These are phyloP conservation scores for Pseudogymnoascus sp. DNA, from an alignment of 2,329 filamentous ascomycete genomes.

Conservation along the genomic window DNA sequence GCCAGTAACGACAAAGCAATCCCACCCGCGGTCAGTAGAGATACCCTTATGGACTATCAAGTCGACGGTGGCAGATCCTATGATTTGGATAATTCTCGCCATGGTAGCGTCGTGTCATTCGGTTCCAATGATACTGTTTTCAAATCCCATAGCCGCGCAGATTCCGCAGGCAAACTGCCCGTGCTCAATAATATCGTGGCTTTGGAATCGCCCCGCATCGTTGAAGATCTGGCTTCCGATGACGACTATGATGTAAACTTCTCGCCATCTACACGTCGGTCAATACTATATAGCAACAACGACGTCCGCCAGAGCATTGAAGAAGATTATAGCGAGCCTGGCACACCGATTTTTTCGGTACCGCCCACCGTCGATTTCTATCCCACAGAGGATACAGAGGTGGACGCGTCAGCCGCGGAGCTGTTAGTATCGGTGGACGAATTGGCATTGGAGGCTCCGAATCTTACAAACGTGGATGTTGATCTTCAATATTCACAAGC, in stretches of 20 bases:
- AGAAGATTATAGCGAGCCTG: neutral
- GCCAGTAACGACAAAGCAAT: neutral
- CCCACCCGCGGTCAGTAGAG: neutral
- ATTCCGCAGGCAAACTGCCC: constrained; percentile 13
- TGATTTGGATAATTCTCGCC: neutral
- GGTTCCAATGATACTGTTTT: constrained; percentile 9
- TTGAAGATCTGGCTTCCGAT: constrained; percentile 4
- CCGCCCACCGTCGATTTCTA: neutral
- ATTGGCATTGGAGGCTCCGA: constrained; percentile 19
- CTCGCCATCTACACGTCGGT: constrained; percentile 1
- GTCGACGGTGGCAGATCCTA: neutral
- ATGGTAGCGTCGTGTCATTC: constrained; percentile 3
- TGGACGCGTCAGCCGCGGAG: neutral
- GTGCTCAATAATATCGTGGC: neutral
- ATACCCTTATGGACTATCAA: neutral
- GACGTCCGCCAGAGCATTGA: neutral
- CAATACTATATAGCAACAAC: neutral
- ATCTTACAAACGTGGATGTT: constrained; percentile 22
- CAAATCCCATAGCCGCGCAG: constrained; percentile 13
- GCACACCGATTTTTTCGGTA: neutral
- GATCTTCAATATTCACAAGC: constrained; percentile 16
- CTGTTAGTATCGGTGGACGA: neutral
- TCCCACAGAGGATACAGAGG: neutral
- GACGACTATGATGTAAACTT: neutral
- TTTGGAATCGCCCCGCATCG: neutral